Base-by-base conservation (phyloP, 352 stramenopile genomes). In the Pythium vanterpoolii region DNA sequence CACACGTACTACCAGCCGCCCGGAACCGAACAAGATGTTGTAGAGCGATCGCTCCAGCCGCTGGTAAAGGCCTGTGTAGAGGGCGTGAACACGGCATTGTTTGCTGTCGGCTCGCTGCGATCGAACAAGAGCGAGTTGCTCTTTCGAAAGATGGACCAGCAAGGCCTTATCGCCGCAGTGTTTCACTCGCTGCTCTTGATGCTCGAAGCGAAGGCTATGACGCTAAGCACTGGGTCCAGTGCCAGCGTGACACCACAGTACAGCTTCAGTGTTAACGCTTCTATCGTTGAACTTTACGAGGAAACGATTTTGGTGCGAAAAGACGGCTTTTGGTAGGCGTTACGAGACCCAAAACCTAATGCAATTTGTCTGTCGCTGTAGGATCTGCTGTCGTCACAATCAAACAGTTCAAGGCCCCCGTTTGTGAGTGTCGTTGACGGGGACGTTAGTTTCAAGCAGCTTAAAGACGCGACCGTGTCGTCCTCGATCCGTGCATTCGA, bases 241-340 rank as follows among this genome's bases (percentile, higher is more conserved):
- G 27, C 26, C 1, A 33, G n/a, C 4, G 4, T 19, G 2, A 64
- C 40, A n/a, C 54, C 45, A 23, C 34, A 21, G n/a, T 71, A 67
- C 53, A 40, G 27, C 3, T 84, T 75, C 53, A 71, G 64, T 13
- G 30, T 89, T 4, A 62, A 59, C 1, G 21, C 81, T 18, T 81
- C 76, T 11, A 79, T 86, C 46, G 69, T 69, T 26, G 79, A 89
- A 52, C 53, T 87, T 1, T 80, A 76, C 26, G 75, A 86, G 61
- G 79, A 87, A 45, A 71, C 64, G 1, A 83, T 86, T 60, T 69
- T 53, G 21, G 79, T 76, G 33, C 61, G 56, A 27, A 54, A 26
- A 21, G n/a, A 14, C 36, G 27, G 5, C 10, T 38, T n/a, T n/a
- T 18, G 34, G 19, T 42, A 13, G 14, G 19, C 14, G 6, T 16